phyloP scores from a whole-genome alignment of 2,329 filamentous ascomycete species.

The Xylaria multiplex region DNA sequence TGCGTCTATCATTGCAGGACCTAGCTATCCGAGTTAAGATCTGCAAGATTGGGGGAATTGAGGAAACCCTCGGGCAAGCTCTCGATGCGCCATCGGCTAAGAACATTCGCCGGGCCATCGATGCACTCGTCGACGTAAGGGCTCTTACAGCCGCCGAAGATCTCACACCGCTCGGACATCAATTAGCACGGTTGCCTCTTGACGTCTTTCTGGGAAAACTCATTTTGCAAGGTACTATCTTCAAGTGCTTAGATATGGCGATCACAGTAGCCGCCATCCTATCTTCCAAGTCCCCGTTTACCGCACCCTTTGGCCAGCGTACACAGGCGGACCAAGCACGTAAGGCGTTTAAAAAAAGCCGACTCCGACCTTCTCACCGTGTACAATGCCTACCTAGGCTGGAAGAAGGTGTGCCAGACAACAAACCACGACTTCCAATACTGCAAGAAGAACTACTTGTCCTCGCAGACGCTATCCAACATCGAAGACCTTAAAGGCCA shows the following conservation, averaged over 20 bases:
- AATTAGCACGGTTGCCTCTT: conserved; percentile 87
- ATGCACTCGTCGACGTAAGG: conserved; percentile 91
- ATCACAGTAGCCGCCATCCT: conserved; percentile 92
- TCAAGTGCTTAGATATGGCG: conserved; percentile 90
- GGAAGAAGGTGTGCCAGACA: conserved; percentile 83
- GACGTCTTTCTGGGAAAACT: conserved; percentile 97
- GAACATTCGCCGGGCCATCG: conserved; percentile 92
- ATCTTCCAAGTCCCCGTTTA: conserved; percentile 93
- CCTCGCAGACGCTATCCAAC: conserved; percentile 84
- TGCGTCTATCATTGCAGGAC: conserved; percentile 92
- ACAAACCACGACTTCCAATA: conserved; percentile 84
- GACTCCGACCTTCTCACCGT: conserved; percentile 93
- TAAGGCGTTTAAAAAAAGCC: conserved; percentile 78
- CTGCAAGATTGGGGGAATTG: conserved; percentile 93
- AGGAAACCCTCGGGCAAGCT: conserved; percentile 86
- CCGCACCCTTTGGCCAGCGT: conserved; percentile 84
- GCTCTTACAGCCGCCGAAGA: conserved; percentile 85
- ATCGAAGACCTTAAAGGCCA: conserved; percentile 97
- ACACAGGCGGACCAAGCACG: conserved; percentile 83
- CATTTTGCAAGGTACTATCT: conserved; percentile 84
- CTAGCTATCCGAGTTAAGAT: conserved; percentile 96
- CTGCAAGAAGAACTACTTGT: conserved; percentile 94
- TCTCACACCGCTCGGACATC: conserved; percentile 84
- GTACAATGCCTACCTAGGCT: conserved; percentile 91
- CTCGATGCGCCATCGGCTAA: conserved; percentile 90